A percentile compares a stretch with the other conserved stretches of the same genome.
These are phyloP conservation scores for Kodamaea jinghongensis DNA, from an alignment of 805 yeast genomes.

Conservation along the genomic window DNA sequence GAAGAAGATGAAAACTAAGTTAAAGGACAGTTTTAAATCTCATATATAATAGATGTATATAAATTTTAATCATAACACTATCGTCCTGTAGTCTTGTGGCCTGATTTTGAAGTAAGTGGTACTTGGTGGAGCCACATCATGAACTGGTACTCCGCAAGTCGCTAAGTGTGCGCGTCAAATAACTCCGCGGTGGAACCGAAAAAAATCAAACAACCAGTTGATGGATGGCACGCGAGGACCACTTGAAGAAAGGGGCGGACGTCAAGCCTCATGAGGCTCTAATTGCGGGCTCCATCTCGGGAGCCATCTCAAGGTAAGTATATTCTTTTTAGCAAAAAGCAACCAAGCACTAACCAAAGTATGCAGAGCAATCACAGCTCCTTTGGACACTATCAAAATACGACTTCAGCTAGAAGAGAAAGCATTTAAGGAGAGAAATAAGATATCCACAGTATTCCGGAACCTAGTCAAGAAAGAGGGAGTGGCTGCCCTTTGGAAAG, in stretches of 20 bases:
- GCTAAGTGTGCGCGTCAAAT: not conserved
- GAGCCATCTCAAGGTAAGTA: slow-evolving; percentile 48
- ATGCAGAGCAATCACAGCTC: slow-evolving; percentile 62
- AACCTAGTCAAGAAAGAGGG: slow-evolving; percentile 64
- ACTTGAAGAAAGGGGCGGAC: slow-evolving; percentile 49
- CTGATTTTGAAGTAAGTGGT: not conserved
- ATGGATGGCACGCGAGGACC: slow-evolving; percentile 34
- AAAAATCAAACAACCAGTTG: not conserved
- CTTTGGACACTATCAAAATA: slow-evolving; percentile 76
- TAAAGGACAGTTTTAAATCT: not conserved
- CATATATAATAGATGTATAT: slow-evolving; percentile 4
- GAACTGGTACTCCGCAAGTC: no score
- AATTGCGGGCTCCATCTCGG: slow-evolving; percentile 71
- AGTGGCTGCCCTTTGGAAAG: slow-evolving; percentile 83
- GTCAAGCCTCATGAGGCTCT: slow-evolving; percentile 53
- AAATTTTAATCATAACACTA: not conserved
- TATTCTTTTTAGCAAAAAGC: not conserved
- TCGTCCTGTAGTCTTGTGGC: not conserved
- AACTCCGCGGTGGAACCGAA: not conserved
- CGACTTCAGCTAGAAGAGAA: slow-evolving; percentile 60
- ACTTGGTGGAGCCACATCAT: not conserved
- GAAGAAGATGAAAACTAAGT: slow-evolving; percentile 16
- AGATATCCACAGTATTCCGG: slow-evolving; percentile 26
- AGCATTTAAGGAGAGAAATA: slow-evolving; percentile 13
- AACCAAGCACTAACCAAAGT: slow-evolving; percentile 15